A percentile compares a stretch with the other conserved stretches of the same genome.
Conservation (phyloP, 2,329 filamentous ascomycete species). For the Aspergillus ochraceus region DNA sequence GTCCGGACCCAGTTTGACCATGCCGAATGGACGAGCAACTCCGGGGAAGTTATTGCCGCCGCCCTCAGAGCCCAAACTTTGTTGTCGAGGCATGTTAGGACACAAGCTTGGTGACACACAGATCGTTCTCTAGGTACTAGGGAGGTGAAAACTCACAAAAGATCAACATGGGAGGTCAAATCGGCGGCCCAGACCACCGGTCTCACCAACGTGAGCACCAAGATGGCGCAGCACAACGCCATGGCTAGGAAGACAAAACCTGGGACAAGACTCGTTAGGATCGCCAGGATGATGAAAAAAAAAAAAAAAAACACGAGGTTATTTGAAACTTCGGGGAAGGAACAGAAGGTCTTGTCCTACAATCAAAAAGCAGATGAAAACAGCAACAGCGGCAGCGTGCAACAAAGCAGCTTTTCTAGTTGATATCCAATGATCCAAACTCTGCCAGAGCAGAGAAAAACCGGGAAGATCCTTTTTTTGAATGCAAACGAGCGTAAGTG, state of each 20-base stretch:
- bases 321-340: not conserved
- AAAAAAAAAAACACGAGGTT: not conserved
- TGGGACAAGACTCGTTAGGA: conserved; percentile 5
- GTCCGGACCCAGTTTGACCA: conserved; percentile 47
- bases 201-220: conserved; percentile 17
- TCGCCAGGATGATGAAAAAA: not conserved
- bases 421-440: not conserved
- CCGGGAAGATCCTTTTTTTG: not conserved
- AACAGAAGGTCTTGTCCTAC: not conserved
- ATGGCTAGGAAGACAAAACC: conserved; percentile 9
- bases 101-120: not conserved
- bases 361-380: not conserved
- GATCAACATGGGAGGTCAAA: conserved; percentile 27
- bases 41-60: conserved; percentile 48
- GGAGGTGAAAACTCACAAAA: conserved; percentile 24
- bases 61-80: conserved; percentile 30
- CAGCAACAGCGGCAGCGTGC: not conserved
- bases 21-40: conserved; percentile 42
- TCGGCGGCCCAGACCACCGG: conserved; percentile 15
- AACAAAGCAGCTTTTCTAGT: not conserved
- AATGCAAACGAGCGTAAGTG: not conserved
- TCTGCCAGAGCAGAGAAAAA: not conserved
- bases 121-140: not conserved
- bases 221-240: conserved; percentile 7
- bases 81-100: conserved; percentile 6